A percentile compares a stretch with the other conserved stretches of the same genome.
Evolutionary conservation across 495 filamentous ascomycete species (phyloP).

Genomic region (Hamigera avellanea): DNA sequence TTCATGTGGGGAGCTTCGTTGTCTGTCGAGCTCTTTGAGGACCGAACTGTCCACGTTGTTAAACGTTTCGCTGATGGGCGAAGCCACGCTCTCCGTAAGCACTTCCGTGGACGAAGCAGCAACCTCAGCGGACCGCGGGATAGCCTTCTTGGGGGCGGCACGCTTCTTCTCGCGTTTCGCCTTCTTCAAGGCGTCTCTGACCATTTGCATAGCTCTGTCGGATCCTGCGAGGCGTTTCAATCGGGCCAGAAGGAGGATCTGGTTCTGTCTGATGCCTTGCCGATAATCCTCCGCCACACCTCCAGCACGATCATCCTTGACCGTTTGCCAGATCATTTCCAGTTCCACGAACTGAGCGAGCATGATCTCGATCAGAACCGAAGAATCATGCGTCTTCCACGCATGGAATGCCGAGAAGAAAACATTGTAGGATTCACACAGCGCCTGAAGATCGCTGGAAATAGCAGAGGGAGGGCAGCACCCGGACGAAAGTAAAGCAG

Average conservation of each 20-base stretch:
- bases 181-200: conserved; percentile 71
- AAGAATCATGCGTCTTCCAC: conserved; percentile 90
- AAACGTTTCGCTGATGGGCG: conserved; percentile 36
- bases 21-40: conserved; percentile 27
- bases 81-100: conserved; percentile 30
- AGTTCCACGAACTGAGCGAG: conserved; percentile 89
- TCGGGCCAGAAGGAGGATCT: conserved; percentile 73
- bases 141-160: conserved; percentile 46
- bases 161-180: conserved; percentile 57
- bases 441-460: conserved; percentile 31
- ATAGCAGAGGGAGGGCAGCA: conserved; percentile 26
- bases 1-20: conserved; percentile 27
- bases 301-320: conserved; percentile 81
- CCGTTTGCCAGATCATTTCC: conserved; percentile 91
- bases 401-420: conserved; percentile 89
- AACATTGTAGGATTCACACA: conserved; percentile 55
- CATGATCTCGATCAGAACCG: conserved; percentile 86
- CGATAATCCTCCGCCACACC: conserved; percentile 80
- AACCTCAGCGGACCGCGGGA: conserved; percentile 34
- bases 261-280: conserved; percentile 88
- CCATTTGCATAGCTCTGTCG: conserved; percentile 69
- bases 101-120: conserved; percentile 21
- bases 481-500: conserved; percentile 46
- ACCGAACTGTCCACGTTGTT: conserved; percentile 26
- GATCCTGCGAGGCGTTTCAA: conserved; percentile 83